These are phyloP conservation scores for Blakeslea trispora DNA, from an alignment of 371 early-diverging fungal genomes.

Conservation along the genomic window DNA sequence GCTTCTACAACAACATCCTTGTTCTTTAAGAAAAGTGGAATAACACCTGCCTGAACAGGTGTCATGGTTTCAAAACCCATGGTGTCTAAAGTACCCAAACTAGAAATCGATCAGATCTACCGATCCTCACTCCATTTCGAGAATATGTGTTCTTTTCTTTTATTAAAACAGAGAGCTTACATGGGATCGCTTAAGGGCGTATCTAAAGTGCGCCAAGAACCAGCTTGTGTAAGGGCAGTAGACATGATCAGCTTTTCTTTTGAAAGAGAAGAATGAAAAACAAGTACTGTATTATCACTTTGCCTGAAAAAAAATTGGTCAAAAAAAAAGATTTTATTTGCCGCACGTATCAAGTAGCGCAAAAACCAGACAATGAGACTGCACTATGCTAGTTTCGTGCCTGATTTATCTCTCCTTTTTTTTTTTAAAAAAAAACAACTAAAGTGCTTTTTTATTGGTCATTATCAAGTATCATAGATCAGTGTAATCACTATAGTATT, in stretches of 20 bases:
- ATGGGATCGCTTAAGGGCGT: constrained; percentile 39
- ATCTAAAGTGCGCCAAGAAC: constrained; percentile 38
- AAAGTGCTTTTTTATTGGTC: too few relatives aligned
- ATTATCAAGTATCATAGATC: too few relatives aligned
- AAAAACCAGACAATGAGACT: too few relatives aligned
- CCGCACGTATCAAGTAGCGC: too few relatives aligned
- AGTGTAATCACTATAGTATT: neutral
- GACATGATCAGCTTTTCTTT: constrained; percentile 19
- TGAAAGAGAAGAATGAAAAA: constrained; percentile 2
- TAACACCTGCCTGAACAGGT: constrained; percentile 69
- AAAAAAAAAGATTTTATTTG: too few relatives aligned
- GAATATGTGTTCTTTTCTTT: too few relatives aligned
- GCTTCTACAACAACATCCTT: constrained; percentile 99
- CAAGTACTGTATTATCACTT: neutral
- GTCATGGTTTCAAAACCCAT: constrained; percentile 53
- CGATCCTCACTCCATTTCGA: too few relatives aligned
- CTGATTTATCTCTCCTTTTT: too few relatives aligned
- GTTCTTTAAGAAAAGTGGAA: constrained; percentile 86
- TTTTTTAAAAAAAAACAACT: too few relatives aligned
- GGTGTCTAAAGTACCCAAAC: constrained; percentile 32
- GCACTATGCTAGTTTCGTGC: too few relatives aligned
- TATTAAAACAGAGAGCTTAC: too few relatives aligned
- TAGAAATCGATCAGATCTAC: constrained; percentile 5
- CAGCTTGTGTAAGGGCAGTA: constrained; percentile 38
- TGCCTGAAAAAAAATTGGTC: too few relatives aligned